Evolutionary conservation across 2,329 filamentous ascomycete species (phyloP).

Genomic region (Ceratocystis alfenasii): DNA sequence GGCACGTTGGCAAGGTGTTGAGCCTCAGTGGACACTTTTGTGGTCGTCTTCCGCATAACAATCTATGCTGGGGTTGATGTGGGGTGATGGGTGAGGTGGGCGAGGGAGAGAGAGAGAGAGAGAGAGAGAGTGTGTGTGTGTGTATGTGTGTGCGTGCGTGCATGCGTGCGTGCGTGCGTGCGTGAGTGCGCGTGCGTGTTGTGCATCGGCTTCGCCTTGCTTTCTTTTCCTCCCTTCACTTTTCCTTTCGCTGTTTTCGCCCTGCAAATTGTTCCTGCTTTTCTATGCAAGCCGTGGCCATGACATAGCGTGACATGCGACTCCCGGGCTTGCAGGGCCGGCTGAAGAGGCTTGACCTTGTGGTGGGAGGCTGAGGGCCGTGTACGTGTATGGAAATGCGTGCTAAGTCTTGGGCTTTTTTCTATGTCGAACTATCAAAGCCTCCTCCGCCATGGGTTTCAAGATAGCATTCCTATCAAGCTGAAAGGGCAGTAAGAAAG

Average conservation of each 20-base stretch:
- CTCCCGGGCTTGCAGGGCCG: not conserved
- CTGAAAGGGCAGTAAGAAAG: not conserved
- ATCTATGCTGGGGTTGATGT: not conserved
- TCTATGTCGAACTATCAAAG: not conserved
- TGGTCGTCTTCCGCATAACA: too few relatives aligned
- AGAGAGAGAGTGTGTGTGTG: not conserved
- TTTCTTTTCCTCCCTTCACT: not conserved
- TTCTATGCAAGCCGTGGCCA: not conserved
- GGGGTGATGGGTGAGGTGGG: not conserved
- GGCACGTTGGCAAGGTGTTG: not conserved
- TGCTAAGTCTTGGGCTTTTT: not conserved
- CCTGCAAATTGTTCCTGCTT: too few relatives aligned
- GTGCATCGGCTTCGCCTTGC: conserved; percentile 7
- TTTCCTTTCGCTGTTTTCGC: not conserved
- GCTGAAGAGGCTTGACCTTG: too few relatives aligned
- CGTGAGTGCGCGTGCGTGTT: too few relatives aligned
- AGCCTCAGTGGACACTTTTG: not conserved
- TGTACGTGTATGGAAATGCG: too few relatives aligned
- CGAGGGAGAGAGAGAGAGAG: not conserved
- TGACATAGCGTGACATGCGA: not conserved
- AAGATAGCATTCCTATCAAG: not conserved
- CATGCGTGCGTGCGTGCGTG: not conserved
- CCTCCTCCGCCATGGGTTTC: not conserved
- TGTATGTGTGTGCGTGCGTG: not conserved
- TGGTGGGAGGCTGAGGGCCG: too few relatives aligned